phyloP scores from a whole-genome alignment of 2,329 filamentous ascomycete genomes.

The Hypoxylon sp. region DNA sequence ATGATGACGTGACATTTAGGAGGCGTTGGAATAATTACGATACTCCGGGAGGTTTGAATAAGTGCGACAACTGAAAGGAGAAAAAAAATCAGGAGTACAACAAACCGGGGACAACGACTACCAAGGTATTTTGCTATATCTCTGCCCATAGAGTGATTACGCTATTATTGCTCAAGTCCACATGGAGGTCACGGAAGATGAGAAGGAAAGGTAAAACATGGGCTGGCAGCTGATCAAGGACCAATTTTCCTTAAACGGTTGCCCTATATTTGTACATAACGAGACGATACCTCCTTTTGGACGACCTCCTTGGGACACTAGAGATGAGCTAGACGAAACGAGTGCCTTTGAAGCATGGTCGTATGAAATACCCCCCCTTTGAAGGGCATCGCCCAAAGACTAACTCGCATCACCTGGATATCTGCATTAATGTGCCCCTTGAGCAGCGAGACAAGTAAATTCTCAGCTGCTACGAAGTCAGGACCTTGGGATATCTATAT shows the following conservation, averaged over 20 bases:
- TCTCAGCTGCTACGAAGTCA: neutral
- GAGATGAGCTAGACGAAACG: slow-evolving; percentile 39
- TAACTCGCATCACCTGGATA: neutral
- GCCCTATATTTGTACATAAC: slow-evolving; percentile 50
- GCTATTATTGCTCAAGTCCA: slow-evolving; percentile 32
- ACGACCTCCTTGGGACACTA: slow-evolving; percentile 38
- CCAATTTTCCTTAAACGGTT: slow-evolving; percentile 21
- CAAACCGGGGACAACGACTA: slow-evolving; percentile 14
- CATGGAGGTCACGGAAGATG: slow-evolving; percentile 12
- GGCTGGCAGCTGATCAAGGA: slow-evolving; percentile 31
- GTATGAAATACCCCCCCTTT: slow-evolving; percentile 19
- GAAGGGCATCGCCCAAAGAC: slow-evolving; percentile 12
- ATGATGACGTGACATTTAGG: slow-evolving; percentile 15
- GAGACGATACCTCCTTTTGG: slow-evolving; percentile 49
- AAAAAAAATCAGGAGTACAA: slow-evolving; percentile 23
- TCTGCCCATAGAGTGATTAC: slow-evolving; percentile 19
- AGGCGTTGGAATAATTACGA: slow-evolving; percentile 41
- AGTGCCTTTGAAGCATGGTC: slow-evolving; percentile 30
- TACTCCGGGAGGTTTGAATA: slow-evolving; percentile 34
- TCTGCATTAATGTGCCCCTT: neutral
- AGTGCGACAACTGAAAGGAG: slow-evolving; percentile 15
- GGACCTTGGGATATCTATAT: neutral
- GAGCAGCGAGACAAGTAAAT: neutral
- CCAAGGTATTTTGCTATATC: slow-evolving; percentile 29
- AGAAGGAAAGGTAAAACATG: slow-evolving; percentile 18